Percentiles rank a stretch among this genome's conserved stretches.
Evolutionary conservation across 1,284 basidiomycete genomes (phyloP).

Genomic region (Flammula alnicola): DNA sequence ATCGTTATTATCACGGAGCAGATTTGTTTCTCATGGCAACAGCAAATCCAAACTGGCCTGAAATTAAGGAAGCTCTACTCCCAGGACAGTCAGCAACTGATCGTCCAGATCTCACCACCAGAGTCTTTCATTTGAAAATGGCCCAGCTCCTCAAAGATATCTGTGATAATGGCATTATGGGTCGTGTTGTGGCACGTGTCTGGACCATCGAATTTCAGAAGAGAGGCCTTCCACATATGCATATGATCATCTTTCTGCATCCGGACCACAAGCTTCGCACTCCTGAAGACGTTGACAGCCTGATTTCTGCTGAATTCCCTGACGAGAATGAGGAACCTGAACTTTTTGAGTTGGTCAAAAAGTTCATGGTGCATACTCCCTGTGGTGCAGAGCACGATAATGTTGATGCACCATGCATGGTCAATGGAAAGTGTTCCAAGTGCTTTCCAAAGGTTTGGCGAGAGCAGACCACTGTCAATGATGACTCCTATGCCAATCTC

Average conservation of each 20-base stretch:
- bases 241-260: slow-evolving; percentile 43
- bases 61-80: slow-evolving; percentile 39
- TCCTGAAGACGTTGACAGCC: slow-evolving; percentile 38
- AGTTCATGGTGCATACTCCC: slow-evolving; percentile 46
- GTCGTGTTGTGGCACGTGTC: slow-evolving; percentile 33
- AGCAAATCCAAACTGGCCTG: too few species aligned
- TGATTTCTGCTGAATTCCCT: slow-evolving; percentile 44
- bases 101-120: slow-evolving; percentile 44
- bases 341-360: slow-evolving; percentile 33
- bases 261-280: slow-evolving; percentile 30
- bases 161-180: slow-evolving; percentile 33
- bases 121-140: slow-evolving; percentile 45
- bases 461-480: slow-evolving; percentile 31
- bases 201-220: slow-evolving; percentile 51
- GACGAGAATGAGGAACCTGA: slow-evolving; percentile 35
- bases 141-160: slow-evolving; percentile 37
- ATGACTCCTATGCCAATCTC: slow-evolving; percentile 19
- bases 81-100: slow-evolving; percentile 40
- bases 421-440: slow-evolving; percentile 38
- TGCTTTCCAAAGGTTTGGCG: slow-evolving; percentile 38
- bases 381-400: slow-evolving; percentile 42
- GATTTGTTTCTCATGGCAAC: slow-evolving; percentile 54
- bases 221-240: slow-evolving; percentile 46
- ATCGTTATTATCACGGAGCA: slow-evolving; percentile 33
- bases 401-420: slow-evolving; percentile 30